Base-by-base conservation (phyloP, 345 rosid species). In the Acer saccharum region DNA sequence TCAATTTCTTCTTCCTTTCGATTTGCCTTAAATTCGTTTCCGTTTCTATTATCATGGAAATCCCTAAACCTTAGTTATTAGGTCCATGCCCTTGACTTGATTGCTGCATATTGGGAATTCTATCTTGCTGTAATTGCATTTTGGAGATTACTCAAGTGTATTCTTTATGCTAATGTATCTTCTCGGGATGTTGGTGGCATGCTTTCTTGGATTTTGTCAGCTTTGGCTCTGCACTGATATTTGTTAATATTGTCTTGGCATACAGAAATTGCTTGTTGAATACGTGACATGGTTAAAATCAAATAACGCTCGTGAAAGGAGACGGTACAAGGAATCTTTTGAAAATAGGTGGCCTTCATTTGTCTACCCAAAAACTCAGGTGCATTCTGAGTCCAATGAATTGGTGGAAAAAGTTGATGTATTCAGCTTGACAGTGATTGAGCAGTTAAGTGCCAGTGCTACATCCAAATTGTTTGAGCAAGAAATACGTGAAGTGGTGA, bases 401-500 rank as follows among this genome's bases (percentile, higher is more conserved):
- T 67, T 84, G 76, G 87, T 81, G 73, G 83, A 78, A 78, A 84
- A 83, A 79, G 82, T 78, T 46, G 94, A 88, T 71, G 84, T 86
- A 35, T 72, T 78, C 81, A 89, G 95, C 88, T 83, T 85, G 86
- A 90, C 78, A 78, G 86, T 85, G 41, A 73, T 91, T 44, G 85
- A 90, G 66, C 82, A 82, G 79, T 85, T 95, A 79, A 93, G 87
- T 80, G 84, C 89, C 27, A 74, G 82, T 76, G 83, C 89, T 29
- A 85, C 91, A 65, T 88, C 98, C 64, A 90, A 86, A 81, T 82
- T 77, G 72, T 83, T 93, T 78, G 94, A 92, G 77, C 91, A 83
- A 63, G 91, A 92, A 87, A 87, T 93, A 39, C 87, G 92, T 2
- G 92, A 91, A 87, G 94, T 79, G 95, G 98, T 92, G 77, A 92